A percentile compares a stretch with the other conserved stretches of the same genome.
Evolutionary conservation across 2,329 filamentous ascomycete species (phyloP).

Genomic region (Fusarium sp.): DNA sequence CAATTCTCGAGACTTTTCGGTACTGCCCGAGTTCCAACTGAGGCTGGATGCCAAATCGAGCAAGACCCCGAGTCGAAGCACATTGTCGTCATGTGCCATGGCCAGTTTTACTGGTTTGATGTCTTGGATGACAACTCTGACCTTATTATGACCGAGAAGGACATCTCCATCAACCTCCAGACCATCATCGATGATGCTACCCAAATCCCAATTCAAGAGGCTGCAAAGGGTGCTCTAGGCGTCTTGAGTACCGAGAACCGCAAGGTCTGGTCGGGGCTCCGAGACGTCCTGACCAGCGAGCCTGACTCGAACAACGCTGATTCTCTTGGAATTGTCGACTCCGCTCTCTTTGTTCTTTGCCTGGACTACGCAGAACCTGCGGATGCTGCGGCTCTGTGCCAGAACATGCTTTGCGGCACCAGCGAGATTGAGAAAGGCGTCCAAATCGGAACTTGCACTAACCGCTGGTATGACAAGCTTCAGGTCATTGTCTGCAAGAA

Average conservation of each 20-base stretch:
- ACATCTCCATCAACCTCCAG: slow-evolving; percentile 91
- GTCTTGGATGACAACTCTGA: slow-evolving; percentile 95
- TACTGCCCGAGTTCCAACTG: slow-evolving; percentile 93
- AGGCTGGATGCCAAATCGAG: slow-evolving; percentile 95
- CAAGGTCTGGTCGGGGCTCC: slow-evolving; percentile 93
- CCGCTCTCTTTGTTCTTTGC: slow-evolving; percentile 92
- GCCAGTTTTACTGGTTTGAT: slow-evolving; percentile 99
- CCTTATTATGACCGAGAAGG: slow-evolving; percentile 96
- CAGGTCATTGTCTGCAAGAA: slow-evolving; percentile 99
- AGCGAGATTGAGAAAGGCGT: slow-evolving; percentile 93
- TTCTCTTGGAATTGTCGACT: slow-evolving; percentile 95
- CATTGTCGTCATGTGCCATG: slow-evolving; percentile 91
- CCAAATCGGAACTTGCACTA: slow-evolving; percentile 97
- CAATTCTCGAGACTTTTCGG: slow-evolving; percentile 97
- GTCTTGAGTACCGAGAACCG: slow-evolving; percentile 97
- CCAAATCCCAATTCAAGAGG: slow-evolving; percentile 91
- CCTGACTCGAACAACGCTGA: slow-evolving; percentile 95
- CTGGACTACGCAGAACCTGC: slow-evolving; percentile 92
- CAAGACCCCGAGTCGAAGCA: slow-evolving; percentile 96
- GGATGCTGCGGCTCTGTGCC: slow-evolving; percentile 88
- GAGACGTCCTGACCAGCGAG: slow-evolving; percentile 89
- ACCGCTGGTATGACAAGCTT: slow-evolving; percentile 98
- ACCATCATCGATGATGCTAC: slow-evolving; percentile 93
- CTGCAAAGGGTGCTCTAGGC: slow-evolving; percentile 93
- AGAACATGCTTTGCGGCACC: slow-evolving; percentile 98